Percentiles rank a stretch among this genome's conserved stretches.
Conservation (phyloP, 257 asterid genomes). For the Vinca minor region DNA sequence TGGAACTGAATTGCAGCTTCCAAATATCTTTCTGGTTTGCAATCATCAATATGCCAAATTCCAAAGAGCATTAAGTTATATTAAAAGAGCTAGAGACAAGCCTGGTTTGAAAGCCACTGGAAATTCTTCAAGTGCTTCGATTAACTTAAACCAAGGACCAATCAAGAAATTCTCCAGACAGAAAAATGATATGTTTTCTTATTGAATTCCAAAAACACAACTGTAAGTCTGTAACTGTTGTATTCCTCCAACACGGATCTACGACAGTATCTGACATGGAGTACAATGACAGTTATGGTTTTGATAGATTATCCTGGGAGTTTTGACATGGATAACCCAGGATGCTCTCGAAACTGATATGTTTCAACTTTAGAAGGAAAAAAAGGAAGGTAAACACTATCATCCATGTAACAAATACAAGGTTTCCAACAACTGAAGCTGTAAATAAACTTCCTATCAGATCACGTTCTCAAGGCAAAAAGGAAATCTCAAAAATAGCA, state of each 20-base stretch:
- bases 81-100: neutral
- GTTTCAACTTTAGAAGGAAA: neutral
- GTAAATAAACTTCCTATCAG: neutral
- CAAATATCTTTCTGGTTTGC: neutral
- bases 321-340: too few species aligned
- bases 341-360: neutral
- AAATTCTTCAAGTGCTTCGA: neutral
- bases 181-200: neutral
- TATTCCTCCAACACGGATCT: neutral
- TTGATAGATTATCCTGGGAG: too few species aligned
- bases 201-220: neutral
- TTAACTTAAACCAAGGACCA: neutral
- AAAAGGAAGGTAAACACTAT: neutral
- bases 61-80: slow-evolving; percentile 2
- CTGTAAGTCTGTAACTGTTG: too few species aligned
- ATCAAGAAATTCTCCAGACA: slow-evolving; percentile 3
- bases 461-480: too few species aligned
- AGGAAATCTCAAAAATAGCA: too few species aligned
- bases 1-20: neutral
- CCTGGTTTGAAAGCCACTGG: neutral
- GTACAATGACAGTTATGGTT: neutral
- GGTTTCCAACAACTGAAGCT: neutral
- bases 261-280: neutral
- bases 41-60: neutral
- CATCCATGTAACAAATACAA: neutral